Base-by-base conservation (phyloP, 306 rosid genomes). In the Rosa chinensis region DNA sequence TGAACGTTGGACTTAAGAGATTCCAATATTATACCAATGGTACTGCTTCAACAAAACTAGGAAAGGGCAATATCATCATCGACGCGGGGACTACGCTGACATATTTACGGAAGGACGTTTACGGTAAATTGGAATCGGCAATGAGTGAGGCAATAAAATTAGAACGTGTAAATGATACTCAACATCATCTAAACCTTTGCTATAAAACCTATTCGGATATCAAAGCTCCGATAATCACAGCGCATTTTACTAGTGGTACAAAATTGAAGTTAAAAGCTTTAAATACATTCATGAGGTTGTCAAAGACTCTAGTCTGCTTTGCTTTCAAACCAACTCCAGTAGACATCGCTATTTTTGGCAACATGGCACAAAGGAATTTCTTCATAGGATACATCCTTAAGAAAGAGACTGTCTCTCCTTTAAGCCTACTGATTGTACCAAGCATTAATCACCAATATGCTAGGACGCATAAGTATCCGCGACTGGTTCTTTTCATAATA, bases 351-450 rank as follows among this genome's bases (percentile, higher is more conserved):
- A 79, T 89, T 13, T 79, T 81, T n/a, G 90, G 92, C 2, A 86
- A 81, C 21, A 0, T 89, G 37, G 89, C 89, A 3, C 86, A 86
- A 9, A 62, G 39, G 40, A 86, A 81, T 67, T 40, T 82, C 40
- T 47, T 78, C 62, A 84, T 89, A 37, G 88, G 88, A 0, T 89
- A 86, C 58, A 88, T 84, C 48, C 64, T 81, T 0, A 17, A 43
- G 5, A 59, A 79, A 17, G 78, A 75, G 2, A 25, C 3, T 0
- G 74, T 84, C 20, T 82, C 85, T 1, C n/a, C n/a, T 86, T 88
- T 52, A 78, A 81, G 68, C 86, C 85, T 3, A 32, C 74, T 0
- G 85, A n/a, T n/a, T n/a, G n/a, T n/a, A n/a, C n/a, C n/a, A n/a
- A n/a, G n/a, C n/a, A n/a, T n/a, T n/a, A n/a, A n/a, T n/a, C n/a